Base-by-base conservation (phyloP, 2,329 filamentous ascomycete species). In the Dichotomopilus funicola region DNA sequence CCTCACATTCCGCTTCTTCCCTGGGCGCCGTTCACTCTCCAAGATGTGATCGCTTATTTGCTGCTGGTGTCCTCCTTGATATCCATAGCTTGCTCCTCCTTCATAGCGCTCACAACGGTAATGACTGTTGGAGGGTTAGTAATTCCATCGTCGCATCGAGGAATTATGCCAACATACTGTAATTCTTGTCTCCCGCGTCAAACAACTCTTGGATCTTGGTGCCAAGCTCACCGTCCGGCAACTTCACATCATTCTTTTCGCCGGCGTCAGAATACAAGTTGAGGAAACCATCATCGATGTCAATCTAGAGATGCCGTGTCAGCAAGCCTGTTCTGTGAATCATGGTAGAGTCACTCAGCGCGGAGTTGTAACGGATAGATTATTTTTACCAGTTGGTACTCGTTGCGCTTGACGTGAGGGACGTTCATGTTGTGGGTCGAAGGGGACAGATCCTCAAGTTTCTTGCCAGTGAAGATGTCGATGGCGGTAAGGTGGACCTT, bases 391-490 rank as follows among this genome's bases (percentile, higher is more conserved):
- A 97, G 85, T 81, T 94, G 87, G 82, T 88, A 95, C 81, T 96
- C 92, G 76, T 81, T 83, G 71, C 92, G 91, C 68, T 73, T 74
- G 77, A 97, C 92, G 78, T 94, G 87, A 77, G 95, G 95, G 67
- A 99, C 94, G 71, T 99, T 90, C 89, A 95, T 95, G 84, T 95
- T 88, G 82, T 88, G 85, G 82, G 94, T 99, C 73, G 94, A 99
- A 68, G 94, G 94, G 77, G 87, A 96, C 62, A 99, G 86, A 81
- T 99, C 95, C 82, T 99, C 94, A 66, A 96, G 84, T 87, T 99
- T 99, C 89, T 96, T 99, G 85, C 83, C 83, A 65, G 91, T 99
- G 87, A 99, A 99, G 82, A 99, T 97, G 76, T 99, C 94, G 75
- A 95, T 85, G 73, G 91, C 94, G 71, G 96, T 88, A 70, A 99